These are phyloP conservation scores for Neohortaea acidophila DNA, from an alignment of 495 filamentous ascomycete genomes.

Conservation along the genomic window DNA sequence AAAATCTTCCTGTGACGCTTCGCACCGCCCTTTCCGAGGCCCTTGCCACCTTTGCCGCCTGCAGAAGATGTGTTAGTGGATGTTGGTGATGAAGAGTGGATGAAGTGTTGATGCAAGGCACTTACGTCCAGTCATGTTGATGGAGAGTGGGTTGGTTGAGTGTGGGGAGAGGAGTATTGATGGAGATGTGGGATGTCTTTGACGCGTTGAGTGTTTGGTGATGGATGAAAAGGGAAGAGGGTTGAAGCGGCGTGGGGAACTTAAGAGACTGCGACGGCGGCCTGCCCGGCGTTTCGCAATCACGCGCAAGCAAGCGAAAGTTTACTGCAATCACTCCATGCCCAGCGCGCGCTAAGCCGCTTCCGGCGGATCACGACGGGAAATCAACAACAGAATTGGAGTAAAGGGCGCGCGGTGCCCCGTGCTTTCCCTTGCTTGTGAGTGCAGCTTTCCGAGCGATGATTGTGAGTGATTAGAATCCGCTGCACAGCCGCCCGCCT, in stretches of 20 bases:
- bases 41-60: slow-evolving; percentile 37
- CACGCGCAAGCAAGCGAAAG: background rate
- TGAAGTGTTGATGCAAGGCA: slow-evolving; percentile 23
- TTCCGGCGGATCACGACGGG: no score
- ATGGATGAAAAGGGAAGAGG: background rate
- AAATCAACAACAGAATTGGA: background rate
- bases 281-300: no score
- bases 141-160: slow-evolving; percentile 23
- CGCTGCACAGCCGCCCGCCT: background rate
- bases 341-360: background rate
- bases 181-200: slow-evolving; percentile 16
- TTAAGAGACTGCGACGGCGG: background rate
- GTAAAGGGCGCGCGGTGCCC: background rate
- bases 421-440: background rate
- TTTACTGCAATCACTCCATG: background rate
- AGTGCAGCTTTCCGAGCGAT: background rate
- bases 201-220: background rate
- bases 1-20: slow-evolving; percentile 46
- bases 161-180: slow-evolving; percentile 20
- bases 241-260: background rate
- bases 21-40: slow-evolving; percentile 42
- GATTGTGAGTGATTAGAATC: slow-evolving; percentile 1
- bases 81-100: slow-evolving; percentile 3
- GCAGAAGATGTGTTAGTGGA: slow-evolving; percentile 19
- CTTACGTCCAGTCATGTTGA: slow-evolving; percentile 95